These are phyloP conservation scores for Gossypium ekmanianum DNA, from an alignment of 345 rosid genomes.

Conservation along the genomic window DNA sequence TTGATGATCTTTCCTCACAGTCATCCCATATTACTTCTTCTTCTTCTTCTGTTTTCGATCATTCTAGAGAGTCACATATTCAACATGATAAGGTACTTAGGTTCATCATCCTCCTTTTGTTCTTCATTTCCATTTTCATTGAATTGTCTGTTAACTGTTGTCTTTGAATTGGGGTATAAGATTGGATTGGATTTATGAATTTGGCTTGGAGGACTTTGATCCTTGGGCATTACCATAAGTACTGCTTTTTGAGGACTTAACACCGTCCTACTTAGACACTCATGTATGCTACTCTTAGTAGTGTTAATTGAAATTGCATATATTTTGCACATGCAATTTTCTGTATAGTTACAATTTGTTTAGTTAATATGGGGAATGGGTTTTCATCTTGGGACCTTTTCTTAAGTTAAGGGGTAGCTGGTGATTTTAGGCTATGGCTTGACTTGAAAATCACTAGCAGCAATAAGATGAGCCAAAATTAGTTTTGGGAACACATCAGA, in stretches of 20 bases:
- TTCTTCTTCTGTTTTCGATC: constrained; percentile 41
- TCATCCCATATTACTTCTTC: constrained; percentile 45
- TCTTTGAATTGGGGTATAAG: not conserved
- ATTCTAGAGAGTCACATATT: constrained; percentile 29
- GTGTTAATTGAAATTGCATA: not conserved
- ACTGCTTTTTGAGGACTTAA: not conserved
- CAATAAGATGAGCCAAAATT: not conserved
- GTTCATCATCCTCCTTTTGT: not conserved
- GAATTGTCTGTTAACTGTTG: constrained; percentile 3
- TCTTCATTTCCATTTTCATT: not conserved
- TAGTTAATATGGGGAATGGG: not conserved
- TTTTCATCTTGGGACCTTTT: not conserved
- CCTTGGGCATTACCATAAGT: not conserved
- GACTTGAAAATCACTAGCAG: not conserved
- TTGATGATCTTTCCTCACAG: constrained; percentile 51
- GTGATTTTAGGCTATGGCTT: not conserved
- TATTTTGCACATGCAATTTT: not conserved
- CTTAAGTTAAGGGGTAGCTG: not conserved
- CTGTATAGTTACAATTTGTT: not conserved
- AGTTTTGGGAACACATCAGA: not conserved
- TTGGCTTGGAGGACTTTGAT: not conserved
- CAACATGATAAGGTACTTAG: constrained; percentile 45
- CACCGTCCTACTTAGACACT: not conserved
- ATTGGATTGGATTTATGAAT: not conserved
- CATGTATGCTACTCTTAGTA: not conserved